These are phyloP conservation scores for Starmerella bombicola DNA, from an alignment of 805 yeast genomes.

Conservation along the genomic window DNA sequence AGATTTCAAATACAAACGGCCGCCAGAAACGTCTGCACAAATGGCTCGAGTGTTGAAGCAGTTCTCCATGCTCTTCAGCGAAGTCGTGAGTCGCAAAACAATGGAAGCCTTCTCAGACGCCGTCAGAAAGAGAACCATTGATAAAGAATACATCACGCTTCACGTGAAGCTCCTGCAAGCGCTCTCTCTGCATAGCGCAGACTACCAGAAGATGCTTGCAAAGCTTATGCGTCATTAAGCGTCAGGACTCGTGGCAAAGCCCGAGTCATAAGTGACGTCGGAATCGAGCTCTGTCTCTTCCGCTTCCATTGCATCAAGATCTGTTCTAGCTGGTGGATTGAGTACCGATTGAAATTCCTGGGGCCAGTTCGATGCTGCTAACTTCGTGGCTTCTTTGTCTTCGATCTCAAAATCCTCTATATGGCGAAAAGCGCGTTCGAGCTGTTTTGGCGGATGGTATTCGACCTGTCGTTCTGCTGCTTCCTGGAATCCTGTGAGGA, in stretches of 20 bases:
- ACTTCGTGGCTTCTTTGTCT: too few species aligned
- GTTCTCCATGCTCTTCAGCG: conserved; percentile 1
- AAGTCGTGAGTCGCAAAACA: neutral
- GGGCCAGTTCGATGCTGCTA: too few species aligned
- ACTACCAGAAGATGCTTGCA: conserved; percentile 1
- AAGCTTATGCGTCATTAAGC: neutral
- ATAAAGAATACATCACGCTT: neutral
- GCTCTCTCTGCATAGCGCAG: conserved; percentile 1
- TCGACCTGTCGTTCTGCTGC: conserved; percentile 9
- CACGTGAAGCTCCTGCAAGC: conserved; percentile 5
- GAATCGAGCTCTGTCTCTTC: conserved; percentile 2
- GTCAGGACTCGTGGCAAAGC: too few species aligned
- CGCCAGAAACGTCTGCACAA: conserved; percentile 1
- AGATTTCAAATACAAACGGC: conserved; percentile 2
- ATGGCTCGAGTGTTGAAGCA: conserved; percentile 1
- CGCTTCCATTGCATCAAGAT: neutral
- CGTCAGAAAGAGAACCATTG: neutral
- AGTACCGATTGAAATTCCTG: too few species aligned
- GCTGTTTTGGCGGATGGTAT: conserved; percentile 7
- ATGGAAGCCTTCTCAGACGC: neutral
- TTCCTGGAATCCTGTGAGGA: conserved; percentile 9
- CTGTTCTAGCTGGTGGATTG: too few species aligned
- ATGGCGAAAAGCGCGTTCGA: conserved; percentile 1
- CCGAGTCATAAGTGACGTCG: conserved; percentile 5
- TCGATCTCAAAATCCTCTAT: neutral